These are phyloP conservation scores for Boeremia lycopersici DNA, from an alignment of 2,329 filamentous ascomycete species.

Conservation along the genomic window DNA sequence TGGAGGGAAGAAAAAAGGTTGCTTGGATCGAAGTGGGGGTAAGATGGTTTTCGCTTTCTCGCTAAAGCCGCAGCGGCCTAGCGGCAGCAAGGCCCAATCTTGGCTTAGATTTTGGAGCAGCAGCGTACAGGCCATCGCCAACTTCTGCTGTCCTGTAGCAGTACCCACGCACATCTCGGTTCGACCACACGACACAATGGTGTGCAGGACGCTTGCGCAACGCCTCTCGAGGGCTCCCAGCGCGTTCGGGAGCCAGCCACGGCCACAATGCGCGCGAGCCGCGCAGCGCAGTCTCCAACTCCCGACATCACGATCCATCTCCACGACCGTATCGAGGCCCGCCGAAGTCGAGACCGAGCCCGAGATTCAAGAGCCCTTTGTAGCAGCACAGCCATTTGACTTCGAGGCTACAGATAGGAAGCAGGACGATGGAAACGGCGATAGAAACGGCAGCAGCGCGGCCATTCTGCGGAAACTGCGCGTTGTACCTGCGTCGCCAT, in stretches of 20 bases:
- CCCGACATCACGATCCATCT: constrained; percentile 39
- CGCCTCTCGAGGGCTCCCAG: constrained; percentile 36
- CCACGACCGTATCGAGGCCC: constrained; percentile 34
- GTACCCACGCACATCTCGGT: constrained; percentile 14
- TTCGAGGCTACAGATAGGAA: constrained; percentile 32
- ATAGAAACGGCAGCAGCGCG: constrained; percentile 9
- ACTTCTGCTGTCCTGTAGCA: constrained; percentile 13
- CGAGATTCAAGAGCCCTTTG: constrained; percentile 38
- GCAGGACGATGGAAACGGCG: constrained; percentile 4
- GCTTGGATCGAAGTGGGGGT: constrained; percentile 36
- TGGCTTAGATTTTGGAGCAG: constrained; percentile 11
- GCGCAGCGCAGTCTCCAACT: constrained; percentile 27
- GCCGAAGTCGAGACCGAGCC: constrained; percentile 30
- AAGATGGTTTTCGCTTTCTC: constrained; percentile 31
- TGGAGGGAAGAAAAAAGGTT: constrained; percentile 33
- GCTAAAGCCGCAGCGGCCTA: constrained; percentile 1
- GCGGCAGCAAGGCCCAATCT: constrained; percentile 7
- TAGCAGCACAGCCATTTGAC: constrained; percentile 54
- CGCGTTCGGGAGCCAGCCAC: constrained; percentile 25
- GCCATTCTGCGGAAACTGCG: constrained; percentile 58
- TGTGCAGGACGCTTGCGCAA: constrained; percentile 39
- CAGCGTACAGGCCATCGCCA: constrained; percentile 15
- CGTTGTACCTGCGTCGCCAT: constrained; percentile 80
- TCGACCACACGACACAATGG: constrained; percentile 30
- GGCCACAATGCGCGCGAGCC: constrained; percentile 31